Conservation (phyloP, 2,329 filamentous ascomycete species). For the Apiospora malaysiana region DNA sequence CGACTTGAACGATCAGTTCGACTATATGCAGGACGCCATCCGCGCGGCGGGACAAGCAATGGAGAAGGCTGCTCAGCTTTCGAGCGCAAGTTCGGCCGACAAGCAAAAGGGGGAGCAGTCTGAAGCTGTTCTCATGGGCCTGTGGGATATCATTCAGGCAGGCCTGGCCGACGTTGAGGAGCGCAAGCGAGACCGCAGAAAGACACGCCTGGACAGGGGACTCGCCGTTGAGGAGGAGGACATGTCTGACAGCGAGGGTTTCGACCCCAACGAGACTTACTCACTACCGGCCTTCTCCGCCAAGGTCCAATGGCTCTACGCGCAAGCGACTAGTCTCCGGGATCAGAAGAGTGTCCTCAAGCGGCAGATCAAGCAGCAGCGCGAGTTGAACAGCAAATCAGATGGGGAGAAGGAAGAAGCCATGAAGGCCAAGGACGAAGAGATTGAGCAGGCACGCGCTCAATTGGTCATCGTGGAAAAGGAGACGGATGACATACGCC, state of each 20-base stretch:
- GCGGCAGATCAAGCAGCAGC: constrained; percentile 93
- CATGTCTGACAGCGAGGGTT: constrained; percentile 66
- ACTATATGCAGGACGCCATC: constrained; percentile 69
- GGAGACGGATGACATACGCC: constrained; percentile 47
- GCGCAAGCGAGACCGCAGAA: constrained; percentile 58
- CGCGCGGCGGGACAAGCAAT: constrained; percentile 53
- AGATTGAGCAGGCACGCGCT: constrained; percentile 53
- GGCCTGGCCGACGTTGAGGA: constrained; percentile 62
- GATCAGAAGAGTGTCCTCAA: constrained; percentile 90
- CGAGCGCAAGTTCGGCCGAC: constrained; percentile 38
- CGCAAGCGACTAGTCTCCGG: constrained; percentile 76
- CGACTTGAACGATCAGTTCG: constrained; percentile 69
- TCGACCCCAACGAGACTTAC: constrained; percentile 66
- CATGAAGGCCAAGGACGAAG: constrained; percentile 61
- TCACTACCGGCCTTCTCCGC: constrained; percentile 77
- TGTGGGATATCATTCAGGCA: constrained; percentile 65
- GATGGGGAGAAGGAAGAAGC: constrained; percentile 74
- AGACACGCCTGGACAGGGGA: constrained; percentile 61
- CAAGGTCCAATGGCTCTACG: constrained; percentile 80
- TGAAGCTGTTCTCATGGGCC: constrained; percentile 56
- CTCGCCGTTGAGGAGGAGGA: constrained; percentile 65
- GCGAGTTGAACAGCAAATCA: constrained; percentile 87
- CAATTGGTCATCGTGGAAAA: constrained; percentile 39
- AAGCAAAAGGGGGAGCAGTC: constrained; percentile 59
- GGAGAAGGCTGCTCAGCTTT: constrained; percentile 42